Evolutionary conservation across 2,329 filamentous ascomycete species (phyloP), one percentile per base, ranked within the genome.

Genomic region (Diplocarpon rosae): DNA sequence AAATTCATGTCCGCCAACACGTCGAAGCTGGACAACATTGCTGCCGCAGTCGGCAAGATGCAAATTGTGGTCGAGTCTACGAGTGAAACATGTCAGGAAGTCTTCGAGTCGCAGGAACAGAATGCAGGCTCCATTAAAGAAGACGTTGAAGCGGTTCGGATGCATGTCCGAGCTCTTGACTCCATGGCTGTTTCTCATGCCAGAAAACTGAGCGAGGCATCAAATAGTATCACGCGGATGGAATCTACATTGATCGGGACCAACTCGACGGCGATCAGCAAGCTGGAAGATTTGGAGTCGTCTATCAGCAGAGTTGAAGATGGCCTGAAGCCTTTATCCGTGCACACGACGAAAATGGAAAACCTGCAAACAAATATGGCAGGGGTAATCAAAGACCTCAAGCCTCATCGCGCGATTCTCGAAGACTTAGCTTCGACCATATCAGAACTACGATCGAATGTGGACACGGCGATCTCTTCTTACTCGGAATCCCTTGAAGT

Each of bases 1-100:
- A 54, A 55, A 16, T 43, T 54, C 16, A 30, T 52, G 27, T 51
- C 49, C 2, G 44, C 42, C 11, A 54, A 48, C 29, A 52, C 46
- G 37, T 40, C 50, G 30, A 43, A 49, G 29, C 31, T 55, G 5
- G 51, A 50, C 24, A 48, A 36, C 24, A 38, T 54, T 17, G 47
- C 47, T 20, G 44, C 45, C 9, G 45, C 46, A 30, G 46, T 54
- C 7, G 49, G 44, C 1, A 52, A 50, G 34, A 43, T 55, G 12
- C 42, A 38, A 6, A 36, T 47, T 16, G 24, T 52, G 11, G 31
- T 51, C 10, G 52, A 54, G 17, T 42, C 46, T 1, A 45, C 48
- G 9, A 51, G 46, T 17, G 45, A 50, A 32, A 30, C 47, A 15
- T 37, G 48, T 14, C 42, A 43, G 0, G 48, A 52, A 28, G 46